Evolutionary conservation across 2,329 filamentous ascomycete species (phyloP).

Genomic region (Fusarium staphyleae): DNA sequence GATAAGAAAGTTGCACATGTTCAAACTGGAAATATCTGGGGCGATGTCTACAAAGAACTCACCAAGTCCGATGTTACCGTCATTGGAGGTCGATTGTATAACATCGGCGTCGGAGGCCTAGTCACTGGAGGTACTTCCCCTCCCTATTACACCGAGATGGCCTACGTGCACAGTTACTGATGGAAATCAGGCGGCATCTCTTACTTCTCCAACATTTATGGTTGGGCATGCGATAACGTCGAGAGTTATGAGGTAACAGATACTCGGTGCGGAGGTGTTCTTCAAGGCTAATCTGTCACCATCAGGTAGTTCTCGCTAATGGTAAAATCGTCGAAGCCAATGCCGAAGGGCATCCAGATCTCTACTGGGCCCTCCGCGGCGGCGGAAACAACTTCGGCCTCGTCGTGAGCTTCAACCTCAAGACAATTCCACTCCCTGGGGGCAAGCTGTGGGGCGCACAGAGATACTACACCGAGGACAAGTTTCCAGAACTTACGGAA

Average conservation of each 20-base stretch:
- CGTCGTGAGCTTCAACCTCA: constrained; percentile 25
- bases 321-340: constrained; percentile 13
- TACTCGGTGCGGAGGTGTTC: too few species aligned
- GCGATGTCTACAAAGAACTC: constrained; percentile 48
- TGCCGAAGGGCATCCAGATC: constrained; percentile 44
- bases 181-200: constrained; percentile 49
- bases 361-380: constrained; percentile 52
- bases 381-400: constrained; percentile 46
- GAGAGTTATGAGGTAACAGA: constrained; percentile 38
- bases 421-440: constrained; percentile 7
- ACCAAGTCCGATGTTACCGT: constrained; percentile 45
- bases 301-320: constrained; percentile 20
- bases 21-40: constrained; percentile 51
- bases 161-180: background rate
- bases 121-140: constrained; percentile 43
- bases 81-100: constrained; percentile 49
- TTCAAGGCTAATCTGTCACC: background rate
- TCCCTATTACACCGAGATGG: too few species aligned
- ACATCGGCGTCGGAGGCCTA: constrained; percentile 52
- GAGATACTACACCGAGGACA: constrained; percentile 41
- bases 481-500: constrained; percentile 41
- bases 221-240: constrained; percentile 52
- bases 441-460: constrained; percentile 37
- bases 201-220: constrained; percentile 50
- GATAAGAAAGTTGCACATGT: constrained; percentile 45